Percentiles rank a stretch among this genome's conserved stretches.
Evolutionary conservation across 83 land plant genomes (phyloP).

Genomic region (Thuja plicata): DNA sequence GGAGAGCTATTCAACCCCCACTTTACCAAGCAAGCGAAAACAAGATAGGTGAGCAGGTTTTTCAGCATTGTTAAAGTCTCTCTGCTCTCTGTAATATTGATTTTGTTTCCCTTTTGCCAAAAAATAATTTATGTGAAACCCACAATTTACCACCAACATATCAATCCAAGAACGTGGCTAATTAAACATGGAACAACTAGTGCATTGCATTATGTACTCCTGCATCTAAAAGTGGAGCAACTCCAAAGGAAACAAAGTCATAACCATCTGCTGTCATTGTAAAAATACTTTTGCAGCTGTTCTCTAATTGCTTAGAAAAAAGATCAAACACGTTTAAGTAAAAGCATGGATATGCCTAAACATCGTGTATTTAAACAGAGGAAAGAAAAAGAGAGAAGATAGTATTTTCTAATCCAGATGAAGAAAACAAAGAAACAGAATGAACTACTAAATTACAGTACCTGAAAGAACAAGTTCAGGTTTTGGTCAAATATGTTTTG

Average conservation of each 20-base stretch:
- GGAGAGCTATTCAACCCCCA: no score
- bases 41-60: not conserved
- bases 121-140: not conserved
- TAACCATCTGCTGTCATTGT: not conserved
- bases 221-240: not conserved
- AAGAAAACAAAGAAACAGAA: not conserved
- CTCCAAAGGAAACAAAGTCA: not conserved
- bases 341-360: not conserved
- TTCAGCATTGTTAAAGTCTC: not conserved
- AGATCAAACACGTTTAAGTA: not conserved
- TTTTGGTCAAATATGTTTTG: not conserved
- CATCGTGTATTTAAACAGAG: no score
- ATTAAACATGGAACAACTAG: not conserved
- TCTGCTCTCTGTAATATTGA: not conserved
- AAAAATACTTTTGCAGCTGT: not conserved
- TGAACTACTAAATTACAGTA: not conserved
- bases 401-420: not conserved
- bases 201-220: not conserved
- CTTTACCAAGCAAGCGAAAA: not conserved
- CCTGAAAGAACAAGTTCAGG: not conserved
- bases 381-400: not conserved
- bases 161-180: not conserved
- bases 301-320: not conserved
- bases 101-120: not conserved
- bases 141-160: not conserved